Evolutionary conservation across 2,329 filamentous ascomycete species (phyloP).

Genomic region (Penicillium crustosum): DNA sequence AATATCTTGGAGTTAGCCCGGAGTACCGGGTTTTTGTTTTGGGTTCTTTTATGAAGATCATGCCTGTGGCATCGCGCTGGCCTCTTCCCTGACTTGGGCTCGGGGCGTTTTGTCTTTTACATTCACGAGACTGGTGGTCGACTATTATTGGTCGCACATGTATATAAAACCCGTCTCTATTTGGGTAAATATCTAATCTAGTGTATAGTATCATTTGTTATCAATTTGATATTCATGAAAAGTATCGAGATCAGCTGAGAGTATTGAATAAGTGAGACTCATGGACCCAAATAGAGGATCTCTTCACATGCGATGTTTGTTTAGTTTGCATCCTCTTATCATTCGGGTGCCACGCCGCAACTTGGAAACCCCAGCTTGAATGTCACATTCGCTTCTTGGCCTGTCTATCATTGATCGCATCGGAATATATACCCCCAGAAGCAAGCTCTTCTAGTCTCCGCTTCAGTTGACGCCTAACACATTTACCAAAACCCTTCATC

Average conservation of each 20-base stretch:
- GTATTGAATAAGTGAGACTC: neutral
- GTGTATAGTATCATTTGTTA: constrained; percentile 18
- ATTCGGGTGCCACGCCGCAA: constrained; percentile 2
- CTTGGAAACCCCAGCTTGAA: neutral
- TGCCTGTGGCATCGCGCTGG: constrained; percentile 16
- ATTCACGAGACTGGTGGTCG: constrained; percentile 7
- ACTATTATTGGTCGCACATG: constrained; percentile 13
- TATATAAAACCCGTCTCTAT: constrained; percentile 18
- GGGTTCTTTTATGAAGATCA: constrained; percentile 7
- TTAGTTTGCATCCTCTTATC: constrained; percentile 22
- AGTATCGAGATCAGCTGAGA: neutral
- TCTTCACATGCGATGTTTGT: constrained; percentile 15
- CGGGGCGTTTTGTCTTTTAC: constrained; percentile 3
- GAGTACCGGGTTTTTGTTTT: constrained; percentile 9
- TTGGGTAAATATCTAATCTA: constrained; percentile 18
- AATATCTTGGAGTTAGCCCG: constrained; percentile 18
- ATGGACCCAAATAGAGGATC: neutral
- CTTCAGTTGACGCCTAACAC: neutral
- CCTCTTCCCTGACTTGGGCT: constrained; percentile 2
- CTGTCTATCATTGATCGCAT: constrained; percentile 1
- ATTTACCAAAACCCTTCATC: neutral
- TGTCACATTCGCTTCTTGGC: neutral
- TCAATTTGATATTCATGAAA: neutral
- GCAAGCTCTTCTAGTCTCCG: neutral
- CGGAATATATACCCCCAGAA: neutral